These are phyloP conservation scores for Trichosporon ovoides DNA, from an alignment of 1,284 basidiomycete genomes.

Conservation along the genomic window DNA sequence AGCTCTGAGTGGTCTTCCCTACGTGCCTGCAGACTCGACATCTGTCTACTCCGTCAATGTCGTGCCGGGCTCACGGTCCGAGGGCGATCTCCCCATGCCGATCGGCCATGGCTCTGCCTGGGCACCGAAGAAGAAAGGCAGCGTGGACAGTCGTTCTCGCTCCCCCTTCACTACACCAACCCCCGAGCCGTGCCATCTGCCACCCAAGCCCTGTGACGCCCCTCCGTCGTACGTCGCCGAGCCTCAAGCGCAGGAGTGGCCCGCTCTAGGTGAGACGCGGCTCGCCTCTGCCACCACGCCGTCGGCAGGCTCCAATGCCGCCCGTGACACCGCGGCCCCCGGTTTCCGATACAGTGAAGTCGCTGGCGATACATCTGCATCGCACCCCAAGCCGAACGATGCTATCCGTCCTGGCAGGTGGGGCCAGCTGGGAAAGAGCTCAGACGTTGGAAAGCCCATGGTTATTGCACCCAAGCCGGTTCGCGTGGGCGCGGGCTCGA, in stretches of 20 bases:
- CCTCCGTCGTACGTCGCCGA: neutral
- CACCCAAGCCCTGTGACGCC: conserved; percentile 3
- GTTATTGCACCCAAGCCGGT: neutral
- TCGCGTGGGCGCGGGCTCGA: neutral
- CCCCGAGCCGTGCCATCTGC: neutral
- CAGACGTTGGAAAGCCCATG: neutral
- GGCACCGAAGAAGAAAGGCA: neutral
- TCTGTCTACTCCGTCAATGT: neutral
- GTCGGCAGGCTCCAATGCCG: neutral
- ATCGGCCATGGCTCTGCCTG: neutral
- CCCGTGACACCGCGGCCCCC: neutral
- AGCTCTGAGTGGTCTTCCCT: neutral
- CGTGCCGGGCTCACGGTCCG: neutral
- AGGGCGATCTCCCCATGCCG: neutral
- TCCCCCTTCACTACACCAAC: neutral
- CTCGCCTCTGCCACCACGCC: neutral
- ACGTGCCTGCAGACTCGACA: neutral
- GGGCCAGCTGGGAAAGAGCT: neutral
- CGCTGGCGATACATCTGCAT: neutral
- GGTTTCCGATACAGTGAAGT: neutral
- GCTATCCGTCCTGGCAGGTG: neutral
- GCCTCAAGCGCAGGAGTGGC: neutral
- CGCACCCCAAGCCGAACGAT: neutral
- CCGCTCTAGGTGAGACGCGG: neutral
- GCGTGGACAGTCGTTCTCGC: neutral